Percentiles rank a stretch among this genome's conserved stretches.
Evolutionary conservation across 2,329 filamentous ascomycete genomes (phyloP).

Genomic region (Phialophora tarda): DNA sequence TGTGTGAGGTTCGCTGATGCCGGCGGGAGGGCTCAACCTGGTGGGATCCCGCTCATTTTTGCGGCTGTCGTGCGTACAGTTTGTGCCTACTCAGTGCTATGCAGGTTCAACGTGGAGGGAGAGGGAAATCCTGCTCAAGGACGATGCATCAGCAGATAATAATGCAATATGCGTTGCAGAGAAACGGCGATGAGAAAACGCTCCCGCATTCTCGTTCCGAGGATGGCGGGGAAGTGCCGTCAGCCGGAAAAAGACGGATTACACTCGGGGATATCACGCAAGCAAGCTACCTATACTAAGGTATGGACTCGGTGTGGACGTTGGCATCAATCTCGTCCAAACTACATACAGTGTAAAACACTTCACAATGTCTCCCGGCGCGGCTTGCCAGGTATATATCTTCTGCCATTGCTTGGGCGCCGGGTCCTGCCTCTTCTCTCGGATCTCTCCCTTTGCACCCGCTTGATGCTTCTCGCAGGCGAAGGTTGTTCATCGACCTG

Average conservation of each 20-base stretch:
- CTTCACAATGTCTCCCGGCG: neutral
- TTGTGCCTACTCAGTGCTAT: neutral
- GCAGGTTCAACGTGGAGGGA: neutral
- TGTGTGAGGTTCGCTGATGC: neutral
- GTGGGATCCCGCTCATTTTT: conserved; percentile 17
- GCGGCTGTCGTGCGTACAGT: neutral
- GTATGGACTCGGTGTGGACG: too few relatives aligned
- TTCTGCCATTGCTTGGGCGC: neutral
- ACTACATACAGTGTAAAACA: neutral
- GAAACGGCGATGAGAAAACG: neutral
- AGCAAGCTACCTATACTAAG: too few relatives aligned
- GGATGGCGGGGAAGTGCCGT: conserved; percentile 5
- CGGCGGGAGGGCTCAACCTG: neutral
- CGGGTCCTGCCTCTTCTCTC: neutral
- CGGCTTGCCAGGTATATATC: neutral
- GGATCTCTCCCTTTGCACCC: neutral
- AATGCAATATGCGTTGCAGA: neutral
- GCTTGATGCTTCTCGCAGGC: neutral
- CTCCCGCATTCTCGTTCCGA: neutral
- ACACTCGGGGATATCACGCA: neutral
- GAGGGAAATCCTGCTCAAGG: neutral
- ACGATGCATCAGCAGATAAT: neutral
- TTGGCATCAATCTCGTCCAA: neutral
- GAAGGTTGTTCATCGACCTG: neutral
- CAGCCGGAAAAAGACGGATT: neutral